Evolutionary conservation across 768 basidiomycete species (phyloP), one percentile per base, ranked within the genome.

Genomic region (Cyathus striatus): DNA sequence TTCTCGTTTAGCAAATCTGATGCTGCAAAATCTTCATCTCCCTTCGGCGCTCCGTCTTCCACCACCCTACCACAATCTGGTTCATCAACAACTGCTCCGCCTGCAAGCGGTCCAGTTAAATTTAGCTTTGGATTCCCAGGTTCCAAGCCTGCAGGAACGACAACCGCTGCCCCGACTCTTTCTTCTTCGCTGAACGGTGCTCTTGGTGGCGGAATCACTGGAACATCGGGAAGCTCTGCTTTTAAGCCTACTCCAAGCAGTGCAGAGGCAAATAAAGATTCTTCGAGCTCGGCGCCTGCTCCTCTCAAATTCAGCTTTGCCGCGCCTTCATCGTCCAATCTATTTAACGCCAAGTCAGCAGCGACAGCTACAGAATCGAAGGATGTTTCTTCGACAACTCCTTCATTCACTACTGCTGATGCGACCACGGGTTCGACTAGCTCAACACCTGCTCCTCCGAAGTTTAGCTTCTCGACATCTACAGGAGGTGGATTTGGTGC

Each of bases 261-360:
- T n/a, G n/a, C n/a, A n/a, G n/a, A 30, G 27, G 27, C 7, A 9
- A n/a, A 30, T n/a, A 30, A 30, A 30, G 27, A 30, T 30, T 7
- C 55, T 37, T 33, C 46, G 22, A 57, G 60, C 43, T 61, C 56
- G 35, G 45, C 63, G 5, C 41, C 53, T 20, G 26, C 52, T 5
- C 54, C 62, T 3, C 54, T 60, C 5, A 69, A 67, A 45, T 74
- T 72, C 48, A 64, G 47, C 48, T 66, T 75, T 48, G 65, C 63
- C 7, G 27, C 9, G n/a, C 27, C 27, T n/a, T 45, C 33, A 2
- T 37, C 52, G 16, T 17, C 47, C 14, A 40, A 42, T 27, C 9
- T n/a, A 7, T 30, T 30, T n/a, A n/a, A n/a, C n/a, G n/a, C n/a
- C n/a, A n/a, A n/a, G n/a, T n/a, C n/a, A n/a, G n/a, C n/a, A n/a